These are phyloP conservation scores for Yarrowia alimentaria DNA, from an alignment of 805 yeast species.

Conservation along the genomic window DNA sequence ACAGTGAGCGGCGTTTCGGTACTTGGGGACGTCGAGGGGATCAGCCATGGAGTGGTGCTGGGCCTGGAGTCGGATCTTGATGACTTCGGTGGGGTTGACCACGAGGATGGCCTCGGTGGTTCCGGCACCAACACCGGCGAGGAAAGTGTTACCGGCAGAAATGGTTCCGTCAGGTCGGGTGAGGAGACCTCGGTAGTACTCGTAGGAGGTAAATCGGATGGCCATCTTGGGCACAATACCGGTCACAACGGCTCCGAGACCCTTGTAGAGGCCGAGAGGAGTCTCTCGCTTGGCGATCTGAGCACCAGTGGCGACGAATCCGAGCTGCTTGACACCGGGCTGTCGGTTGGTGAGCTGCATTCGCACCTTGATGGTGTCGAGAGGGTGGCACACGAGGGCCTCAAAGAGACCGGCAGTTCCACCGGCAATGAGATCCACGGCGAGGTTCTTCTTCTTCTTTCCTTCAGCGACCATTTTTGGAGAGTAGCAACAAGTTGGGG, in stretches of 20 bases:
- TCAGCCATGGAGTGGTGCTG: slow-evolving; percentile 88
- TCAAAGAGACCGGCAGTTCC: slow-evolving; percentile 97
- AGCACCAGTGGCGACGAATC: slow-evolving; percentile 79
- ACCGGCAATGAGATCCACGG: slow-evolving; percentile 64
- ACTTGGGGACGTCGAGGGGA: slow-evolving; percentile 76
- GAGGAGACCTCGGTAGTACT: slow-evolving; percentile 72
- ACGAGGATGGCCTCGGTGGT: slow-evolving; percentile 91
- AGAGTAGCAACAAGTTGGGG: background rate
- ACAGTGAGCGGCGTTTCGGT: slow-evolving; percentile 91
- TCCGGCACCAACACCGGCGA: slow-evolving; percentile 98
- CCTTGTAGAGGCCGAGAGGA: slow-evolving; percentile 83
- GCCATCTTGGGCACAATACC: slow-evolving; percentile 99
- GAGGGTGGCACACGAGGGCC: slow-evolving; percentile 97
- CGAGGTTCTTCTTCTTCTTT: slow-evolving; percentile 34
- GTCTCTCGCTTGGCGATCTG: slow-evolving; percentile 78
- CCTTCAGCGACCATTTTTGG: slow-evolving; percentile 29
- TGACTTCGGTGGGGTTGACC: slow-evolving; percentile 97
- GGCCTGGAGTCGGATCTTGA: slow-evolving; percentile 92
- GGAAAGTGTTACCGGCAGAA: slow-evolving; percentile 70
- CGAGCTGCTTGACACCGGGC: slow-evolving; percentile 63
- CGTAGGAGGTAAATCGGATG: slow-evolving; percentile 90
- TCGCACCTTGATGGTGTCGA: slow-evolving; percentile 94
- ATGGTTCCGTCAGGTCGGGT: slow-evolving; percentile 58
- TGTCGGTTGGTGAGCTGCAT: slow-evolving; percentile 73
- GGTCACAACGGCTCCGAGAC: slow-evolving; percentile 93